Conservation (phyloP, 345 rosid genomes). For the Bretschneidera sinensis region DNA sequence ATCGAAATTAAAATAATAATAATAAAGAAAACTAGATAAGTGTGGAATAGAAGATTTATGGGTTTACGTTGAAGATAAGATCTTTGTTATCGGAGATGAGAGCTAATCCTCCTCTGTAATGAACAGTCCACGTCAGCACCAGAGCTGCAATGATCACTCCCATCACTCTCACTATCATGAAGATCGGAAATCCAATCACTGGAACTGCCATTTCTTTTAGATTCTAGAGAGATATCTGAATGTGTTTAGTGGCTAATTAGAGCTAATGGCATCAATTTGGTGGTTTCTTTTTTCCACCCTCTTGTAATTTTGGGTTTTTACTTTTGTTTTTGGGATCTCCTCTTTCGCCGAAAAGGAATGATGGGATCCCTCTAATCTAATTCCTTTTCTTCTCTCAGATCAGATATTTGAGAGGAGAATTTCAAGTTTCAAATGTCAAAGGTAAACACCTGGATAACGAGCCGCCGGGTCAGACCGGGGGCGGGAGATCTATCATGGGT, state of each 20-base stretch:
- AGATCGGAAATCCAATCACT: slow-evolving; percentile 56
- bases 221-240: not conserved
- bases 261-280: not conserved
- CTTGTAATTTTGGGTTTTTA: not conserved
- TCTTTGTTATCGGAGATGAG: slow-evolving; percentile 81
- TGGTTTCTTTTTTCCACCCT: not conserved
- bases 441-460: no score
- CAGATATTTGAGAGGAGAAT: no score
- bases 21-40: not conserved
- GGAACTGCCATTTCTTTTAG: slow-evolving; percentile 43
- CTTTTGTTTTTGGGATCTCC: no score
- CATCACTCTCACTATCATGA: slow-evolving; percentile 44
- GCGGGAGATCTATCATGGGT: no score
- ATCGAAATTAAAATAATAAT: no score
- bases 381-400: no score
- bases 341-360: no score
- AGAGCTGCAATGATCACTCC: slow-evolving; percentile 51
- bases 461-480: no score
- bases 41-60: not conserved
- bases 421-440: no score
- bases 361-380: no score
- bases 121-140: slow-evolving; percentile 67
- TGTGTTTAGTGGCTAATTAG: not conserved
- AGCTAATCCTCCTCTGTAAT: slow-evolving; percentile 87
- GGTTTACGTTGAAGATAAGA: slow-evolving; percentile 80